phyloP scores from a whole-genome alignment of 331 rosid species.

The Arachis monticola region DNA sequence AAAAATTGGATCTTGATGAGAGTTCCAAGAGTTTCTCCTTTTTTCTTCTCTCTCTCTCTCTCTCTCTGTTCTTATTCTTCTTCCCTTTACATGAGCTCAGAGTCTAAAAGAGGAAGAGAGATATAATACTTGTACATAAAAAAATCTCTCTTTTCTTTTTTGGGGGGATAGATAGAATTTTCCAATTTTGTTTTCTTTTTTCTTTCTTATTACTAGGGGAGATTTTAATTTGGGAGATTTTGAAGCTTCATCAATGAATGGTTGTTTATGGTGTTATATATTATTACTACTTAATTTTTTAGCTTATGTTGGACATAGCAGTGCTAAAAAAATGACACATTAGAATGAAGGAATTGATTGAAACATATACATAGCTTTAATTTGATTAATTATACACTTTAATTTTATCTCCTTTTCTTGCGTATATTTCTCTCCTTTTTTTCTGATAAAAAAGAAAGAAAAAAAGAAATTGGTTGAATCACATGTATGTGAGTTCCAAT shows the following conservation, averaged over 20 bases:
- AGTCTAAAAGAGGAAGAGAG: slow-evolving; percentile 23
- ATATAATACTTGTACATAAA: slow-evolving; percentile 65
- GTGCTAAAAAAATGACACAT: background rate
- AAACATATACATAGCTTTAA: slow-evolving; percentile 24
- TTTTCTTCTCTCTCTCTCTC: background rate
- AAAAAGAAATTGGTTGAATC: too few species aligned
- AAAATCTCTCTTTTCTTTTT: background rate
- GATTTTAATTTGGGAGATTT: slow-evolving; percentile 11
- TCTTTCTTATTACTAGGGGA: background rate
- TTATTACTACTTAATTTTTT: slow-evolving; percentile 19
- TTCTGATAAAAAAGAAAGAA: too few species aligned
- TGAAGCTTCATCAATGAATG: slow-evolving; percentile 38
- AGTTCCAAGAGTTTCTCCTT: background rate
- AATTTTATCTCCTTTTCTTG: background rate
- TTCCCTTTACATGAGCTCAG: slow-evolving; percentile 21
- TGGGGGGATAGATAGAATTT: slow-evolving; percentile 31
- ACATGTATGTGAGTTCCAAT: slow-evolving; percentile 11
- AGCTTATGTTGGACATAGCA: slow-evolving; percentile 31
- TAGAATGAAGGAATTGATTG: slow-evolving; percentile 38
- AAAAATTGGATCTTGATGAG: slow-evolving; percentile 7
- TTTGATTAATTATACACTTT: background rate
- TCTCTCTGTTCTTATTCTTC: background rate
- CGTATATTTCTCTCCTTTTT: background rate
- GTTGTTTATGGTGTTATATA: slow-evolving; percentile 32
- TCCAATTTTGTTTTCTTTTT: slow-evolving; percentile 19